Evolutionary conservation across 1,284 basidiomycete species (phyloP).

Genomic region (Sporisorium iseilematis-ciliati): DNA sequence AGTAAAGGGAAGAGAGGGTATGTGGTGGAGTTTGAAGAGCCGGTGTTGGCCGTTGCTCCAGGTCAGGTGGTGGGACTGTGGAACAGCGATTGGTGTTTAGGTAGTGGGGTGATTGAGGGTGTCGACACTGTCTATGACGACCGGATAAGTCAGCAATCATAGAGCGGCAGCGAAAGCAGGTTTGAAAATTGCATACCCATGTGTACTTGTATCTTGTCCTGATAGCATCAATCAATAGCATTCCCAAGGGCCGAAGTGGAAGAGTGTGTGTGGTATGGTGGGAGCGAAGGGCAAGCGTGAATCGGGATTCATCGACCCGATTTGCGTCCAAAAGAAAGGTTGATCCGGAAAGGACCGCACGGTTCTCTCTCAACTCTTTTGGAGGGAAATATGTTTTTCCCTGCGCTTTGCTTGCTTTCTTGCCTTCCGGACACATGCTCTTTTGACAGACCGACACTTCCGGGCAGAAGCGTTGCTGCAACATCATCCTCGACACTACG

Average conservation of each 20-base stretch:
- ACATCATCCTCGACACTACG: neutral
- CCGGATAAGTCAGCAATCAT: neutral
- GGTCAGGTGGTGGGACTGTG: conserved; percentile 85
- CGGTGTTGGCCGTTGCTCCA: conserved; percentile 79
- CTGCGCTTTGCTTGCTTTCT: neutral
- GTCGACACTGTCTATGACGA: conserved; percentile 52
- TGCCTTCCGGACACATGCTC: neutral
- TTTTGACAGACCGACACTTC: conserved; percentile 10
- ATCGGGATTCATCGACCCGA: conserved; percentile 9
- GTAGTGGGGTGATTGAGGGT: conserved; percentile 78
- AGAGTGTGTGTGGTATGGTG: neutral
- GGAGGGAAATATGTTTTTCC: conserved; percentile 29
- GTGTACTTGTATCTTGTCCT: conserved; percentile 2
- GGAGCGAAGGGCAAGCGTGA: no score
- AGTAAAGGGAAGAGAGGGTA: conserved; percentile 16
- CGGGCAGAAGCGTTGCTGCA: neutral
- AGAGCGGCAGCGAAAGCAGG: no score
- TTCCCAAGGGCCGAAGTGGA: neutral
- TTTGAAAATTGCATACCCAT: neutral
- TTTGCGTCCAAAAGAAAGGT: neutral
- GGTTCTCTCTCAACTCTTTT: neutral
- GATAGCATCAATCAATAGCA: neutral
- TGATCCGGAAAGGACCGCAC: conserved; percentile 8
- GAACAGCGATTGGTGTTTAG: conserved; percentile 82
- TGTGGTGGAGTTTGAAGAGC: conserved; percentile 73